Conservation (phyloP, 2,329 filamentous ascomycete species). For the Talaromyces sp. region DNA sequence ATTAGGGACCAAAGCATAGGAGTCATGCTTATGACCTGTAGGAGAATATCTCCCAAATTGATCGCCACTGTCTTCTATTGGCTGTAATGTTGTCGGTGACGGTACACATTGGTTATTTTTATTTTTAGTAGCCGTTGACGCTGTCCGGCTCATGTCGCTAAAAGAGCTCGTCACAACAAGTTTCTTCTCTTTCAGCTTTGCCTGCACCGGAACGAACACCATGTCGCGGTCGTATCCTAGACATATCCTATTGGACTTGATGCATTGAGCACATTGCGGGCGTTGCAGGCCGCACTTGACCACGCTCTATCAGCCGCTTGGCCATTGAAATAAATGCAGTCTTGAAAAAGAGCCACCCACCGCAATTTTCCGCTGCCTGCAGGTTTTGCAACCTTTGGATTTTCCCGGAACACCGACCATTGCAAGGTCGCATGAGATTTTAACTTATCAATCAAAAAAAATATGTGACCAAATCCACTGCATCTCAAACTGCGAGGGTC, state of each 20-base stretch:
- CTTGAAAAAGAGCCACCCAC: conserved; percentile 10
- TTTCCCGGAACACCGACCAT: conserved; percentile 24
- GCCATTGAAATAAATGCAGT: neutral
- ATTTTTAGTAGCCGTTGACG: neutral
- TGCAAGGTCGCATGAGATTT: neutral
- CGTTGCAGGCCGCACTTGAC: conserved; percentile 26
- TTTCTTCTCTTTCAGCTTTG: conserved; percentile 14
- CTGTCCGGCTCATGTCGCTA: neutral
- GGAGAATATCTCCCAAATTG: neutral
- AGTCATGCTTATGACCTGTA: neutral
- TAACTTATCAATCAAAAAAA: neutral
- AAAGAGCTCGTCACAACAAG: conserved; percentile 9
- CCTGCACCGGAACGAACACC: conserved; percentile 24
- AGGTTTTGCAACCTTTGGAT: conserved; percentile 24
- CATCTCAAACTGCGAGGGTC: neutral
- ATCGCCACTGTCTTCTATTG: neutral
- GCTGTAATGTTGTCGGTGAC: neutral
- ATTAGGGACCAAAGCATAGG: neutral
- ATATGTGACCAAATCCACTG: neutral
- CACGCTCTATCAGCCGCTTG: neutral
- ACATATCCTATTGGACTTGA: conserved; percentile 25
- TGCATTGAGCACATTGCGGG: conserved; percentile 26
- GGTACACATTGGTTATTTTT: neutral
- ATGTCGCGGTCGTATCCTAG: conserved; percentile 24
- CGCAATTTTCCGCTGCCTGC: conserved; percentile 23